A percentile compares a stretch with the other conserved stretches of the same genome.
These are phyloP conservation scores for Rhynchospora breviuscula DNA, from an alignment of 176 grass and related monocot species.

Conservation along the genomic window DNA sequence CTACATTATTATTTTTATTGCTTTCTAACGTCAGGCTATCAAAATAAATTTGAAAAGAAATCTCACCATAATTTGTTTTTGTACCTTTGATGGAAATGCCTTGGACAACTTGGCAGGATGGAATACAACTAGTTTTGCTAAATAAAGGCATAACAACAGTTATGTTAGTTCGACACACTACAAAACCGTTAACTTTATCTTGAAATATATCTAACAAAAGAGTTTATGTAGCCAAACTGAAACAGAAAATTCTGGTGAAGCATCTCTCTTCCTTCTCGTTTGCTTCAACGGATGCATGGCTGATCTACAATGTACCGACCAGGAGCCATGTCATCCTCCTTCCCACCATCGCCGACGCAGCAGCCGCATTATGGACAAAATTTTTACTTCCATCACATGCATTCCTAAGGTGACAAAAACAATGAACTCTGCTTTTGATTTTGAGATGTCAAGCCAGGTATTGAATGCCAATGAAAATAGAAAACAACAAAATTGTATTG, in stretches of 20 bases:
- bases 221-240: conserved; percentile 11
- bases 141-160: not conserved
- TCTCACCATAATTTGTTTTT: no score
- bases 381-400: conserved; percentile 22
- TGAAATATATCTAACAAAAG: conserved; percentile 6
- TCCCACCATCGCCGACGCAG: not conserved
- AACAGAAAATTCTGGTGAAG: conserved; percentile 4
- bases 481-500: not conserved
- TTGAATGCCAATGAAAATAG: not conserved
- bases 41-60: no score
- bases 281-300: conserved; percentile 14
- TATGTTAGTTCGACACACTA: not conserved
- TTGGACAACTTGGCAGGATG: not conserved
- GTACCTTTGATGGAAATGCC: not conserved
- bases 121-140: not conserved
- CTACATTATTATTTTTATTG: no score
- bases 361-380: conserved; percentile 26
- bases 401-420: not conserved
- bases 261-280: not conserved
- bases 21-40: no score
- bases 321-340: conserved; percentile 12
- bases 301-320: not conserved
- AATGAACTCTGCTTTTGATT: not conserved
- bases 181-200: not conserved
- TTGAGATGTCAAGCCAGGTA: not conserved